Conservation (phyloP, 306 rosid genomes). For the Psophocarpus tetragonolobus region DNA sequence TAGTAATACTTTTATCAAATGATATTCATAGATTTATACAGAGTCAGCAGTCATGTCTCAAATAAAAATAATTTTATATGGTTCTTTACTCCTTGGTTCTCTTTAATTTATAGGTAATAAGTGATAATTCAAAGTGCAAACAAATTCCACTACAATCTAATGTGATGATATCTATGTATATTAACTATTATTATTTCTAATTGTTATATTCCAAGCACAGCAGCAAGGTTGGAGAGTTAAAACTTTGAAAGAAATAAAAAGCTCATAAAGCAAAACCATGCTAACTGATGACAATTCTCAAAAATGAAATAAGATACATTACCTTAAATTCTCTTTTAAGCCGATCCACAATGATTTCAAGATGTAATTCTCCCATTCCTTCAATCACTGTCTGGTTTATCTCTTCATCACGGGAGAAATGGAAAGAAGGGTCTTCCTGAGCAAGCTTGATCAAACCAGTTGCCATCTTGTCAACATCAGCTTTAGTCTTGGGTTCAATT, state of each 20-base stretch:
- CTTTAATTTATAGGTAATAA: not conserved
- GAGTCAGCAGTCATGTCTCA: not conserved
- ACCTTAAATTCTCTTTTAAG: conserved; percentile 98
- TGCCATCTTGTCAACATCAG: conserved; percentile 94
- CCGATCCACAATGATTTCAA: conserved; percentile 93
- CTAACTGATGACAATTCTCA: not conserved
- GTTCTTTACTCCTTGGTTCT: not conserved
- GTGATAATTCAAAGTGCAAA: conserved; percentile 4
- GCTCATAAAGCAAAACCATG: conserved; percentile 7
- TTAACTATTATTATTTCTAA: not conserved
- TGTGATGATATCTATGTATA: not conserved
- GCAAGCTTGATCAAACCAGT: conserved; percentile 89
- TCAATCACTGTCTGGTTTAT: conserved; percentile 95
- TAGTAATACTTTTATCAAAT: conserved; percentile 6
- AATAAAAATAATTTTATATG: not conserved
- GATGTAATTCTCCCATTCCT: conserved; percentile 99
- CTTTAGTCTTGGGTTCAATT: conserved; percentile 98
- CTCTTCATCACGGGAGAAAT: conserved; percentile 97
- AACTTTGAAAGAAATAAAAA: not conserved
- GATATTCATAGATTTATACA: conserved; percentile 6
- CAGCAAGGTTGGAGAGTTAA: not conserved
- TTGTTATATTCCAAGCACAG: conserved; percentile 17
- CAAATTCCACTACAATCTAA: conserved; percentile 9
- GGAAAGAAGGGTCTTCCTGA: conserved; percentile 98
- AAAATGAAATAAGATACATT: conserved; percentile 19